A percentile compares a stretch with the other conserved stretches of the same genome.
Evolutionary conservation across 2,329 filamentous ascomycete species (phyloP).

Genomic region (Neonectria magnoliae): DNA sequence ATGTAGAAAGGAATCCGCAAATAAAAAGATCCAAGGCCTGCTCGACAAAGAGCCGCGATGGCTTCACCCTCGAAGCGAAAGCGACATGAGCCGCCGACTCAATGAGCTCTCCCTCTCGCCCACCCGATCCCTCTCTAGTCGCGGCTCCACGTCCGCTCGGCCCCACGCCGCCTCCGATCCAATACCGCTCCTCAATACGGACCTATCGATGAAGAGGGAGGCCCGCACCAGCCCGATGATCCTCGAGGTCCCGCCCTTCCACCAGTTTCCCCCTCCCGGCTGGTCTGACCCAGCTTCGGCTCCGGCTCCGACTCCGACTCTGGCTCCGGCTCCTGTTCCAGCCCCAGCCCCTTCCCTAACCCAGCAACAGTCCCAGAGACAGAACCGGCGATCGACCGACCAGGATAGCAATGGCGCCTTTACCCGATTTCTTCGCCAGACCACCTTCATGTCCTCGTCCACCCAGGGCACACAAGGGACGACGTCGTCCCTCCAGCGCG

Average conservation of each 20-base stretch:
- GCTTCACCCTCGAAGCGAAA: slow-evolving; percentile 61
- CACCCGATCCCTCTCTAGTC: slow-evolving; percentile 38
- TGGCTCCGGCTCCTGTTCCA: not conserved
- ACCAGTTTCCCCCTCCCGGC: slow-evolving; percentile 27
- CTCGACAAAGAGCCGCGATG: slow-evolving; percentile 69
- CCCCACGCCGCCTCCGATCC: slow-evolving; percentile 27
- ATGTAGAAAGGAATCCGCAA: slow-evolving; percentile 64
- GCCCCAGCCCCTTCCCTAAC: not conserved
- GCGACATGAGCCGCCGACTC: slow-evolving; percentile 63
- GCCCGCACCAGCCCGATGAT: slow-evolving; percentile 14
- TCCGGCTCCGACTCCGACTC: slow-evolving; percentile 7
- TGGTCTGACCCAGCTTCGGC: not conserved
- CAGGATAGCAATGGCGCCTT: slow-evolving; percentile 35
- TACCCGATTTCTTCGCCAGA: slow-evolving; percentile 44
- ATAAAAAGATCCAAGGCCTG: slow-evolving; percentile 66
- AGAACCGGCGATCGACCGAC: not conserved
- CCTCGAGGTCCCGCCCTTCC: slow-evolving; percentile 37
- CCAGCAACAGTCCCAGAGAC: not conserved
- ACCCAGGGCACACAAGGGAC: slow-evolving; percentile 53
- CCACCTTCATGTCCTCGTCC: slow-evolving; percentile 51
- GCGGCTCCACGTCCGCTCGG: slow-evolving; percentile 28
- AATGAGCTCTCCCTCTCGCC: slow-evolving; percentile 55
- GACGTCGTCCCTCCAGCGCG: slow-evolving; percentile 47
- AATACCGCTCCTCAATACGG: slow-evolving; percentile 26
- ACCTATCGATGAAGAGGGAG: slow-evolving; percentile 25